Conservation (phyloP, 352 stramenopile species). For the Thraustochytrium sp. region DNA sequence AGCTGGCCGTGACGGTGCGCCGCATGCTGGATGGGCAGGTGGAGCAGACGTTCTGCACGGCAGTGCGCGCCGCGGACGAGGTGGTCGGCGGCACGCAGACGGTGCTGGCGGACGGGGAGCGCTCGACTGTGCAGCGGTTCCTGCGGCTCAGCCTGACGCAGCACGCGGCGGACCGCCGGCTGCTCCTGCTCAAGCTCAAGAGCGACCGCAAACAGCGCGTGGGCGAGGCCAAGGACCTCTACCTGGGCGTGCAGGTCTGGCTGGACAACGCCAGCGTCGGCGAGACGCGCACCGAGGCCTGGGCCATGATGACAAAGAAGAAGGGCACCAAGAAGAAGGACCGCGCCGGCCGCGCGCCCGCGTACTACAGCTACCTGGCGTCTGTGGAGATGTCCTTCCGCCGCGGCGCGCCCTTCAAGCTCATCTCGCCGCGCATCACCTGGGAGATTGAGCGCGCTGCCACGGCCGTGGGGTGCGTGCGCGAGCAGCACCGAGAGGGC, state of each 20-base stretch:
- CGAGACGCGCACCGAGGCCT: neutral
- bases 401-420: neutral
- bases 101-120: neutral
- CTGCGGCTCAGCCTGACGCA: neutral
- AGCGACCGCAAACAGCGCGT: neutral
- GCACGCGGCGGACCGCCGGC: neutral
- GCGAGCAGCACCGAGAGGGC: too few species aligned
- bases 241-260: neutral
- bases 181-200: neutral
- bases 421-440: neutral
- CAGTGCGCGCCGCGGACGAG: neutral
- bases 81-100: neutral
- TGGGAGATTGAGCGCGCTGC: neutral
- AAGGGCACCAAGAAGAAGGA: conserved; percentile 10
- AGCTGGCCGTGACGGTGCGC: neutral
- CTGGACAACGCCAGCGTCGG: neutral
- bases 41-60: neutral
- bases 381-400: neutral
- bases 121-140: neutral
- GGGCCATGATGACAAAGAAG: neutral
- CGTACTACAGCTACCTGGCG: neutral
- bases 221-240: neutral
- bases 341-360: neutral
- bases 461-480: too few species aligned
- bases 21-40: neutral